Base-by-base conservation (phyloP, 257 asterid species). In the Fraxinus quadrangulata region DNA sequence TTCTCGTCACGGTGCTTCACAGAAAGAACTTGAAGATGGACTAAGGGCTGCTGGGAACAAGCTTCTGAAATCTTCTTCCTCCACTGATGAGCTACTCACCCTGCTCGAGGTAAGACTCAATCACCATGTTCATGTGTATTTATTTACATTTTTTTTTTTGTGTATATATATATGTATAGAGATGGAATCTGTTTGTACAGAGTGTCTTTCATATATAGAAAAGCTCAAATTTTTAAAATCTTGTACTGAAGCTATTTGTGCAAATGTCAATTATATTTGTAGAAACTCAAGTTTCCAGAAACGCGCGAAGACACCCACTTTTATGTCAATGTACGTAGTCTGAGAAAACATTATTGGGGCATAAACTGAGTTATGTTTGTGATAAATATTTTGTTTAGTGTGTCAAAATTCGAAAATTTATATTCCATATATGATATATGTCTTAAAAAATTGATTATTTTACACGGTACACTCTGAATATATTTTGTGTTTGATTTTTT, bases 71-170 rank as follows among this genome's bases (percentile, higher is more conserved):
- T 28, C 5, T 30, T 77, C 76, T 37, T 74, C 84, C 40, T 77
- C 87, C 42, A 70, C 75, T 66, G 85, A 78, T 63, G 84, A 85
- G 59, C 77, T 87, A 68, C 84, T 85, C 37, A 8, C 66, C 42
- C 83, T 79, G 37, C 84, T 87, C 8, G 83, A 84, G 85, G 91
- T 87, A 78, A 66, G 70, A 30, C 31, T 42, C 23, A 74, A 2
- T 65, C 42, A 6, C 33, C 36, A 3, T 26, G 74, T 40, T 36
- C 33, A 42, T 72, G 65, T 66, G 45, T 39, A 14, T 47, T 47
- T 63, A 3, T 65, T 39, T 26, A 40, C 16, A 11, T 40, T 40
- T 40, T 40, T 56, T 28, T 28, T 56, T 39, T 26, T 26, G 28
- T 34, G 6, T 39, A 17, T 33, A 47, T 39, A 17, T 33, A 47